A percentile compares a stretch with the other conserved stretches of the same genome.
Conservation (phyloP, 2,329 filamentous ascomycete genomes). For the Claviceps sp. region DNA sequence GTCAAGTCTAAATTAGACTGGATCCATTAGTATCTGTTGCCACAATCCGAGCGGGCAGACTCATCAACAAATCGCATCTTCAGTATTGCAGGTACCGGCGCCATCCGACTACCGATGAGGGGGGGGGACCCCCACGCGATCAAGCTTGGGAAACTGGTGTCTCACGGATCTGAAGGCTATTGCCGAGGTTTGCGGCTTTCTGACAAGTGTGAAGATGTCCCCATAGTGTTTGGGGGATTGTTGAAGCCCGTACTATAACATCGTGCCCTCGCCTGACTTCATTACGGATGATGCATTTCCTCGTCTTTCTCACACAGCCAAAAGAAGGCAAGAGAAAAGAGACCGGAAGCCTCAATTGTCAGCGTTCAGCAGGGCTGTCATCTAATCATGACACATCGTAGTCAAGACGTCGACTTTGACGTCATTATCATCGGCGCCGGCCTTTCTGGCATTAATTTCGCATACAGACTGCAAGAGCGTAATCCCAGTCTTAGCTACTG, state of each 20-base stretch:
- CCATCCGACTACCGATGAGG: background rate
- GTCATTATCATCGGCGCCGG: conserved; percentile 55
- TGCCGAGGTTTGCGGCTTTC: background rate
- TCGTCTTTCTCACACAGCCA: background rate
- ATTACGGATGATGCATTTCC: background rate
- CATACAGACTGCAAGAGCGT: conserved; percentile 46
- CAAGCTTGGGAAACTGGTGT: no score
- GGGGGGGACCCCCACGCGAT: background rate
- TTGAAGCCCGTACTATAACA: background rate
- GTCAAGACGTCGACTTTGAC: conserved; percentile 21
- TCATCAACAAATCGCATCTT: background rate
- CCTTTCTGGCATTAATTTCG: conserved; percentile 58
- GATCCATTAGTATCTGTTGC: background rate
- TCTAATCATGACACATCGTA: background rate
- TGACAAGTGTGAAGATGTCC: background rate
- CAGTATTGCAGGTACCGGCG: background rate
- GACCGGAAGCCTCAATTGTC: background rate
- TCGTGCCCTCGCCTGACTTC: background rate
- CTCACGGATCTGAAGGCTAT: background rate
- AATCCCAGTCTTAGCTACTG: conserved; percentile 42
- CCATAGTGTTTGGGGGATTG: background rate
- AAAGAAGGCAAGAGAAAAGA: background rate
- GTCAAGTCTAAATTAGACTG: background rate
- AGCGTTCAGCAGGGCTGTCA: background rate
- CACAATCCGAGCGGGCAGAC: background rate